Evolutionary conservation across 305 asterid genomes (phyloP), one percentile per base, ranked within the genome.

Genomic region (Fraxinus sp.): DNA sequence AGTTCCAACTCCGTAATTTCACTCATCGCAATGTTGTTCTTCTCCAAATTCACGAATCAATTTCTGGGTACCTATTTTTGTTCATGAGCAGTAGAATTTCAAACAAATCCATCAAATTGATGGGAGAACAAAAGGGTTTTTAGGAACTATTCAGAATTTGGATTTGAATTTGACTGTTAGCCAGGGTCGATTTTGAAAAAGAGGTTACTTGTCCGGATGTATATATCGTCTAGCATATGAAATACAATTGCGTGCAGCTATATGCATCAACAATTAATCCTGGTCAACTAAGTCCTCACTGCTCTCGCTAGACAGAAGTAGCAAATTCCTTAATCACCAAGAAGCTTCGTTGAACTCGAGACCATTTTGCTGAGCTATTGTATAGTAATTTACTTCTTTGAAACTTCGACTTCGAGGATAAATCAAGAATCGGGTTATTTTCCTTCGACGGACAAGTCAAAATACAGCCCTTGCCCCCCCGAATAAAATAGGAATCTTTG

Each of bases 1-100:
- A 81, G 68, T 83, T 72, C 88, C 86, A 72, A 76, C 82, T 20
- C 71, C 71, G 80, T 82, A 79, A 87, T 87, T 55, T 84, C 93
- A 20, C 14, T 7, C 30, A 20, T 62, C 18, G 14, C 13, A 7
- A 20, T 55, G 64, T 55, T 55, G 64, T 70, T 82, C 68, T 70
- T 82, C 74, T 85, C 78, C 86, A 78, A 77, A 37, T 83, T 85
- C 82, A 55, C 1, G 64, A 55, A 55, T 55, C 26, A 55, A 55
- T 55, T n/a, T n/a, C 64, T n/a, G 64, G 64, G 59, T 14, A 4
- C 7, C 59, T 49, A 49, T 16, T 55, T 55, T n/a, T n/a, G 9
- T 55, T 55, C 64, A 55, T n/a, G 24, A 16, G 24, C 64, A n/a
- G 64, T 55, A n/a, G 10, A n/a, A 16, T 52, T 52, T 52, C 64